phyloP scores from a whole-genome alignment of 2,329 filamentous ascomycete species.

The Monilinia polystroma region DNA sequence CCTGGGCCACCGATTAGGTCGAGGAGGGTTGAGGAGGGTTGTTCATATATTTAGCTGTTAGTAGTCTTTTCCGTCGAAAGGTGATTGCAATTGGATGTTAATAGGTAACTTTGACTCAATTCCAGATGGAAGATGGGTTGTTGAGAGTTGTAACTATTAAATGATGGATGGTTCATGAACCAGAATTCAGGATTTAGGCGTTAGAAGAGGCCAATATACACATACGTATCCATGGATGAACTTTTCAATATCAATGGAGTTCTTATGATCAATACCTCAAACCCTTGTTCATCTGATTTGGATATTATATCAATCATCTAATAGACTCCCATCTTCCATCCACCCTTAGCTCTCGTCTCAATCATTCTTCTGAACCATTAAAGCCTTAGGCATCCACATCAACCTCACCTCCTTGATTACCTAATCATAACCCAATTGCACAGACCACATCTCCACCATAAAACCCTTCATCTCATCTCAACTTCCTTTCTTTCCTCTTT shows the following conservation, averaged over 20 bases:
- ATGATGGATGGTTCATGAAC: background rate
- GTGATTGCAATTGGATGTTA: constrained; percentile 44
- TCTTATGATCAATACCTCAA: background rate
- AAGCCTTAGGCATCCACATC: background rate
- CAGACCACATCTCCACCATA: constrained; percentile 7
- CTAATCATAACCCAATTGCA: background rate
- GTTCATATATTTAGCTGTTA: constrained; percentile 42
- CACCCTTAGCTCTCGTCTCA: background rate
- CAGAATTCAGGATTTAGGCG: background rate
- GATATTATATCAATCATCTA: background rate
- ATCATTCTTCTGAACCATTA: too few relatives aligned
- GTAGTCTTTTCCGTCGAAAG: constrained; percentile 39
- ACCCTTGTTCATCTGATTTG: background rate
- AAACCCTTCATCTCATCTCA: constrained; percentile 17
- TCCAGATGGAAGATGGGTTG: constrained; percentile 27
- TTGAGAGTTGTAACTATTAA: background rate
- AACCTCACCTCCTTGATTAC: background rate
- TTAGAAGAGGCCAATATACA: background rate
- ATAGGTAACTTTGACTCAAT: constrained; percentile 42
- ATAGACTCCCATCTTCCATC: background rate
- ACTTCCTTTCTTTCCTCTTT: constrained; percentile 13
- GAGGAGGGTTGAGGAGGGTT: constrained; percentile 34
- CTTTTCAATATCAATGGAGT: background rate
- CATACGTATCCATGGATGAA: background rate
- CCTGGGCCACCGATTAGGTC: constrained; percentile 44